Percentiles rank a stretch among this genome's conserved stretches.
Conservation (phyloP, 441 rosid species). For the Populus hybrid region DNA sequence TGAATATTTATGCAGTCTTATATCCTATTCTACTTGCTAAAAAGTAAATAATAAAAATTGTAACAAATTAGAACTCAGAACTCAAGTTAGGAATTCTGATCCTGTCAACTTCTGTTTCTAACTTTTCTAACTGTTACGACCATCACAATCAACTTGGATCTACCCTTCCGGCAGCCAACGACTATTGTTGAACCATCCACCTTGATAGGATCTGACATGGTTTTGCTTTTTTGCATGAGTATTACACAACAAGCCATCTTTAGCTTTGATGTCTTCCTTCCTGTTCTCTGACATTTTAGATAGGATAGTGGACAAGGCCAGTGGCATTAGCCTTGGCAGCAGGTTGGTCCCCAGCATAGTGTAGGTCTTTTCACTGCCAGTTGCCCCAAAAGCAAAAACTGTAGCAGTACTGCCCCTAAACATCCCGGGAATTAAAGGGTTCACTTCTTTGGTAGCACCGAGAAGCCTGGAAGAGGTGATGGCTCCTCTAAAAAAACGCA, state of each 20-base stretch:
- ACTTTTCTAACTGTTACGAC: conserved; percentile 42
- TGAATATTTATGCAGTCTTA: neutral
- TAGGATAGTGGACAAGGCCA: conserved; percentile 64
- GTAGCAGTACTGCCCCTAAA: conserved; percentile 73
- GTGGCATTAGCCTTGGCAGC: conserved; percentile 66
- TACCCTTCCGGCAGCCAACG: conserved; percentile 94
- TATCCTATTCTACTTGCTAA: neutral
- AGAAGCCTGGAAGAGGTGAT: conserved; percentile 71
- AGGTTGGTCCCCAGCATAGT: conserved; percentile 82
- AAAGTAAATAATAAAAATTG: neutral
- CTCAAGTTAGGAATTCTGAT: neutral
- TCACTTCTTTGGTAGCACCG: conserved; percentile 71
- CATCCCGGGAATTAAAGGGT: conserved; percentile 53
- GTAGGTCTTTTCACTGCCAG: conserved; percentile 91
- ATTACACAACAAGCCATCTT: conserved; percentile 84
- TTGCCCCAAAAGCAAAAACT: conserved; percentile 87
- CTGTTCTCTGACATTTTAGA: conserved; percentile 42
- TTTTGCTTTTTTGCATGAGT: conserved; percentile 45
- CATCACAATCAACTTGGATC: conserved; percentile 76
- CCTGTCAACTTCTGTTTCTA: neutral
- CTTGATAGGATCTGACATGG: conserved; percentile 29
- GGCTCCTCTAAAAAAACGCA: conserved; percentile 67
- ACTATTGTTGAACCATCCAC: conserved; percentile 54
- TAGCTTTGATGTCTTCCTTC: conserved; percentile 65
- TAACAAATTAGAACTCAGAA: neutral